A percentile compares a stretch with the other conserved stretches of the same genome.
These are phyloP conservation scores for Termitomyces sp. DNA, from an alignment of 768 basidiomycete species.

Conservation along the genomic window DNA sequence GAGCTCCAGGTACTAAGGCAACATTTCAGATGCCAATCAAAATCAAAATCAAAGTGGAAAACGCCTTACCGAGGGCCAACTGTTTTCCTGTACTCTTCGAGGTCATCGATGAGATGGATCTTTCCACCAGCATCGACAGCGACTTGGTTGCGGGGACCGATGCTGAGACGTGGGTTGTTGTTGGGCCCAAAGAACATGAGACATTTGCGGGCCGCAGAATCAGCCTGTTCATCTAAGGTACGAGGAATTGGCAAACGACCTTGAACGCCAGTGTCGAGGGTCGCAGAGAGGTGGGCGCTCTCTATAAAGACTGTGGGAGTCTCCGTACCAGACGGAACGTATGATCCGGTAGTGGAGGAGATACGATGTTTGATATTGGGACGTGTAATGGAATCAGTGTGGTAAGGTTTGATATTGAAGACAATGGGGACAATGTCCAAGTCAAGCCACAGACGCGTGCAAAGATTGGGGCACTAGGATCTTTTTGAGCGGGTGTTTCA, in stretches of 20 bases:
- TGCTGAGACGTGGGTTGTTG: constrained; percentile 79
- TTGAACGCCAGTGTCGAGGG: constrained; percentile 37
- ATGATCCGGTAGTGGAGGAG: constrained; percentile 74
- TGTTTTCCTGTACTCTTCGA: constrained; percentile 70
- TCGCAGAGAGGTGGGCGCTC: constrained; percentile 40
- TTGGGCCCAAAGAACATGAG: constrained; percentile 78
- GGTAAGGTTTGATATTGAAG: constrained; percentile 81
- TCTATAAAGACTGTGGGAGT: constrained; percentile 71
- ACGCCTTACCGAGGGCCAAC: constrained; percentile 51
- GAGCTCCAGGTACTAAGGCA: constrained; percentile 65
- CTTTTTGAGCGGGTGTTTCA: constrained; percentile 14
- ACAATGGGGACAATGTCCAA: constrained; percentile 81
- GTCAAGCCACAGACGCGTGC: constrained; percentile 79
- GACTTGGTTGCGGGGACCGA: constrained; percentile 82
- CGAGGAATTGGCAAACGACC: constrained; percentile 67
- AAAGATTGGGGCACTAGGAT: constrained; percentile 67
- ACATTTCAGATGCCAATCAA: constrained; percentile 6
- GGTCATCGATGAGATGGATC: constrained; percentile 80
- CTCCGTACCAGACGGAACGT: constrained; percentile 69
- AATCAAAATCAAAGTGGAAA: not conserved
- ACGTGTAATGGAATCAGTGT: constrained; percentile 71
- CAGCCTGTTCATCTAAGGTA: constrained; percentile 79
- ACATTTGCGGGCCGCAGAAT: constrained; percentile 81
- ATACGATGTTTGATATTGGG: constrained; percentile 81
- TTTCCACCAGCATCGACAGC: constrained; percentile 83